These are phyloP conservation scores for Phytopythium vexans DNA, from an alignment of 352 stramenopile species.

Conservation along the genomic window DNA sequence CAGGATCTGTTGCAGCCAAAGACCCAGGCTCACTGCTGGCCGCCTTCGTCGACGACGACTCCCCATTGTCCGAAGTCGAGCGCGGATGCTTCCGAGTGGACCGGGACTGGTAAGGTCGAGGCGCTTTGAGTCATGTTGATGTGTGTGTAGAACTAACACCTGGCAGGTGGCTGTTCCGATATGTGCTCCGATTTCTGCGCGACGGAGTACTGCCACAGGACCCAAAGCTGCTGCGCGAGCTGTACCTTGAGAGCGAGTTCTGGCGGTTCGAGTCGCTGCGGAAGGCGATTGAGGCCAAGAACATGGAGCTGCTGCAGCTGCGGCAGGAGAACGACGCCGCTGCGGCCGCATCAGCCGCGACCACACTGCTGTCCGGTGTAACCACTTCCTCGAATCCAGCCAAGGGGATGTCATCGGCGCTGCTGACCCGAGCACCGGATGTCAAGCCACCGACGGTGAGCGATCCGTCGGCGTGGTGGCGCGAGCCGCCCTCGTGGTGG, in stretches of 20 bases:
- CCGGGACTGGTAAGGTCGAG: conserved; percentile 76
- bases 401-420: background rate
- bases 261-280: conserved; percentile 79
- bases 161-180: conserved; percentile 70
- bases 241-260: conserved; percentile 83
- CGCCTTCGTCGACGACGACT: conserved; percentile 55
- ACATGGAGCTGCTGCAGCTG: conserved; percentile 52
- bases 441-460: conserved; percentile 5
- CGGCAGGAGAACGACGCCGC: conserved; percentile 2
- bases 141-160: too few species aligned
- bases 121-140: too few species aligned
- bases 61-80: conserved; percentile 49
- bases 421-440: conserved; percentile 1
- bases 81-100: conserved; percentile 73
- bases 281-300: conserved; percentile 71
- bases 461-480: conserved; percentile 49
- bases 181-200: conserved; percentile 77
- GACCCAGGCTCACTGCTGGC: conserved; percentile 62
- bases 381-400: too few species aligned
- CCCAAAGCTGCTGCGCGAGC: conserved; percentile 51
- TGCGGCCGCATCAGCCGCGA: background rate
- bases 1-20: conserved; percentile 37
- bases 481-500: conserved; percentile 70
- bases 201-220: conserved; percentile 69
- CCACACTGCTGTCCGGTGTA: background rate